A percentile compares a stretch with the other conserved stretches of the same genome.
phyloP scores from a whole-genome alignment of 2,329 filamentous ascomycete species.

The Pyrenophora seminiperda region DNA sequence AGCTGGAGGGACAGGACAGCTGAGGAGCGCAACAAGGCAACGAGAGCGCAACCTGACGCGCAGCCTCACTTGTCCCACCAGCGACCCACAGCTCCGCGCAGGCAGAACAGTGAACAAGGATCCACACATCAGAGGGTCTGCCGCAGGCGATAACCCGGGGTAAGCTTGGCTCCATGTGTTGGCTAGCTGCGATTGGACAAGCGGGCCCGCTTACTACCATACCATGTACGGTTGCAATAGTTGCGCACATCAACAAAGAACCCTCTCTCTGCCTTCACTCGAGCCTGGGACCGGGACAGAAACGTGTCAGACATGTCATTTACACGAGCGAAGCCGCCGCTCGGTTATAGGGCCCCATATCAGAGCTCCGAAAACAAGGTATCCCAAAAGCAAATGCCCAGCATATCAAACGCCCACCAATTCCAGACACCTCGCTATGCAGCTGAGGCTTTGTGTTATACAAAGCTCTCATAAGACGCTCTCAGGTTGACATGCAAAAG shows the following conservation, averaged over 20 bases:
- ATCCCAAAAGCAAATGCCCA: slow-evolving; percentile 11
- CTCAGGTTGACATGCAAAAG: background rate
- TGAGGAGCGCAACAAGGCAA: slow-evolving; percentile 13
- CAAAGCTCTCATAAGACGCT: background rate
- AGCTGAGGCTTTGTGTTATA: slow-evolving; percentile 24
- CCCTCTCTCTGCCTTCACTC: too few relatives aligned
- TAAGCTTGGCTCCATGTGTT: slow-evolving; percentile 8
- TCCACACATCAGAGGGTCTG: slow-evolving; percentile 9
- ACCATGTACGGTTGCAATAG: background rate
- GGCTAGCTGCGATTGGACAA: slow-evolving; percentile 13
- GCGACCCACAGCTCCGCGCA: slow-evolving; percentile 7
- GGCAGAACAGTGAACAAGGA: slow-evolving; percentile 4
- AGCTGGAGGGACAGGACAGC: slow-evolving; percentile 6
- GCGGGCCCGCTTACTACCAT: background rate
- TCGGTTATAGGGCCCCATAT: background rate
- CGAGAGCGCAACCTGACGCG: slow-evolving; percentile 9
- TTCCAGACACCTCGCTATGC: slow-evolving; percentile 49
- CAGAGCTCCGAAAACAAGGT: slow-evolving; percentile 2
- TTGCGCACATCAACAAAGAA: too few relatives aligned
- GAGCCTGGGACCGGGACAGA: too few relatives aligned
- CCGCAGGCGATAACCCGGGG: slow-evolving; percentile 14
- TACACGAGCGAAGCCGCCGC: background rate
- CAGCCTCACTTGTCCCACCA: slow-evolving; percentile 24
- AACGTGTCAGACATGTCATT: background rate
- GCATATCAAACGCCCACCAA: slow-evolving; percentile 31